Percentiles rank a stretch among this genome's conserved stretches.
Conservation (phyloP, 768 basidiomycete species). For the Lentinula aciculospora region DNA sequence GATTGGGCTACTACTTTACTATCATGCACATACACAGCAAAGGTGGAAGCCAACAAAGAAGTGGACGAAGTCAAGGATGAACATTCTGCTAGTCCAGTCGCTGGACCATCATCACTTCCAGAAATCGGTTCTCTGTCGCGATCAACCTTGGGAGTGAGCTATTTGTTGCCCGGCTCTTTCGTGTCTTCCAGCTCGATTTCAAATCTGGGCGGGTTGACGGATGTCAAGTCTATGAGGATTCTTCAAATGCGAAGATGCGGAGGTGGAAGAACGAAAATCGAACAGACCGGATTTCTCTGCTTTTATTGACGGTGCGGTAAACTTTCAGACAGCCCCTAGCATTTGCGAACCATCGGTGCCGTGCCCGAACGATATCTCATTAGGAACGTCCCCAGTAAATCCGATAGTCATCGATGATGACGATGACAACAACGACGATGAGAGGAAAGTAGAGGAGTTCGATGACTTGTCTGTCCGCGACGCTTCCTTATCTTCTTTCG, state of each 20-base stretch:
- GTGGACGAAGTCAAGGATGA: neutral
- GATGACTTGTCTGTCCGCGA: neutral
- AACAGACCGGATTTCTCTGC: neutral
- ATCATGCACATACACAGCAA: too few relatives aligned
- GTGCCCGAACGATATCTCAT: neutral
- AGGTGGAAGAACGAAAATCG: neutral
- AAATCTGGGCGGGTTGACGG: too few relatives aligned
- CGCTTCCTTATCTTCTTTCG: neutral
- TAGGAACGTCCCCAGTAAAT: neutral
- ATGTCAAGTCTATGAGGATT: neutral
- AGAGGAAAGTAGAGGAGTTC: neutral
- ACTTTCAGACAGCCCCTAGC: too few relatives aligned
- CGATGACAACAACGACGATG: neutral
- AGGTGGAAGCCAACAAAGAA: too few relatives aligned
- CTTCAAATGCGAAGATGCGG: neutral
- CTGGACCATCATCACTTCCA: neutral
- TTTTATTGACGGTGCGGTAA: neutral
- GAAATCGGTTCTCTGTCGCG: neutral
- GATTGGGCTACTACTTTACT: neutral
- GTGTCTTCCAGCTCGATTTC: neutral
- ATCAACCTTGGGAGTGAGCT: neutral
- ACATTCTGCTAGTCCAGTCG: neutral
- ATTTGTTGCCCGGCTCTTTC: neutral
- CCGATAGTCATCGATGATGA: neutral
- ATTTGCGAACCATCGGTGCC: neutral